Percentiles rank a stretch among this genome's conserved stretches.
These are phyloP conservation scores for Arbutus unedo DNA, from an alignment of 148 eudicot species.

Conservation along the genomic window DNA sequence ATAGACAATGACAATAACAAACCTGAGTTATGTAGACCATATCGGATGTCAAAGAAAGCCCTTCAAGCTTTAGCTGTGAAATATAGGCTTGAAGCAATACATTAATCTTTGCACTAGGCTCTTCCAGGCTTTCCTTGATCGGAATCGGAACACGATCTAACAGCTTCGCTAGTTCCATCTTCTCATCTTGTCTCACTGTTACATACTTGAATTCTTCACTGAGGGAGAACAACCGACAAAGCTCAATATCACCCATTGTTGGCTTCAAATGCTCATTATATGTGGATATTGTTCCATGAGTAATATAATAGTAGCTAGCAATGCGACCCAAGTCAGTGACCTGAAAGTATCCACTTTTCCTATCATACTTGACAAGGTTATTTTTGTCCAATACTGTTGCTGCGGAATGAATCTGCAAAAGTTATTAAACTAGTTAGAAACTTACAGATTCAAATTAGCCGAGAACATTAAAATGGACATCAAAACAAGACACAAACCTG, in stretches of 20 bases:
- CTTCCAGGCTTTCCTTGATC: constrained; percentile 81
- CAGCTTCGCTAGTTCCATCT: constrained; percentile 85
- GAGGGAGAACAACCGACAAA: constrained; percentile 85
- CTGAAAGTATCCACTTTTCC: constrained; percentile 91
- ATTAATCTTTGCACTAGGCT: constrained; percentile 91
- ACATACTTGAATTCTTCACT: constrained; percentile 93
- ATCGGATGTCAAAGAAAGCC: constrained; percentile 78
- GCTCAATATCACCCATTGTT: constrained; percentile 93
- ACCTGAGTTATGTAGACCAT: constrained; percentile 92
- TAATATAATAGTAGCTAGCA: constrained; percentile 84
- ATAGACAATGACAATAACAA: neutral
- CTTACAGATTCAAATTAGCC: neutral
- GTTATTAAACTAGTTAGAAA: neutral
- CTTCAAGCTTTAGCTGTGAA: constrained; percentile 84
- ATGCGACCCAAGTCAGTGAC: constrained; percentile 87
- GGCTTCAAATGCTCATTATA: constrained; percentile 92
- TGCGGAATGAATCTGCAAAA: constrained; percentile 77
- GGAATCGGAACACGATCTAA: constrained; percentile 88
- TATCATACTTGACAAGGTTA: constrained; percentile 72
- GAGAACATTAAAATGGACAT: neutral
- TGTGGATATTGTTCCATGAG: constrained; percentile 79
- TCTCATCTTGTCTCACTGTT: constrained; percentile 86
- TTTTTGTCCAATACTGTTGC: constrained; percentile 72
- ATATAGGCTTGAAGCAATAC: constrained; percentile 88
- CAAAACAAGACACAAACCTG: neutral